A percentile compares a stretch with the other conserved stretches of the same genome.
Conservation (phyloP, 805 yeast genomes). For the Maudiozyma barnettii region DNA sequence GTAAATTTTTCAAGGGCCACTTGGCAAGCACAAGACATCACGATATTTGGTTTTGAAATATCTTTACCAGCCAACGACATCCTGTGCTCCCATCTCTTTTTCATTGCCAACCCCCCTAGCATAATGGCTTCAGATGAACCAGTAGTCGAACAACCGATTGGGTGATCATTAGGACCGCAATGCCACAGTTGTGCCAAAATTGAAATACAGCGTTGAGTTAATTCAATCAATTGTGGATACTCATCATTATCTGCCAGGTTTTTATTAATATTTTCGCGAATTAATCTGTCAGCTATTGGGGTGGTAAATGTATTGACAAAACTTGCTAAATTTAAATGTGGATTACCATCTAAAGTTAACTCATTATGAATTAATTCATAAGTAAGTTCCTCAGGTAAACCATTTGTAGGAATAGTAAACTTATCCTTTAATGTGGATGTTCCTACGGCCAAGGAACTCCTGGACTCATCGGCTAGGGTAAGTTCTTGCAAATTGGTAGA, state of each 20-base stretch:
- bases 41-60: conserved; percentile 61
- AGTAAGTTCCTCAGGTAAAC: conserved; percentile 44
- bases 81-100: conserved; percentile 74
- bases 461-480: neutral
- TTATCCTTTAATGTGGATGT: conserved; percentile 30
- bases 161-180: conserved; percentile 39
- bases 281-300: conserved; percentile 43
- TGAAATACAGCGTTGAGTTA: conserved; percentile 74
- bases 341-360: conserved; percentile 72
- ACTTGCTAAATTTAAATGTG: conserved; percentile 76
- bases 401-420: conserved; percentile 50
- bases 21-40: conserved; percentile 90
- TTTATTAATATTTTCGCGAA: conserved; percentile 66
- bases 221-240: conserved; percentile 73
- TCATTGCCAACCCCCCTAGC: conserved; percentile 89
- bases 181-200: conserved; percentile 77
- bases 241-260: conserved; percentile 91
- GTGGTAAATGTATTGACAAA: conserved; percentile 73
- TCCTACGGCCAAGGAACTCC: neutral
- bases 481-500: conserved; percentile 11
- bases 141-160: conserved; percentile 85
- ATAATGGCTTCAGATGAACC: conserved; percentile 92
- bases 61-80: conserved; percentile 53
- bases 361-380: conserved; percentile 63
- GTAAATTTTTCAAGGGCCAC: conserved; percentile 94